Percentiles rank a stretch among this genome's conserved stretches.
These are phyloP conservation scores for Cercis canadensis DNA, from an alignment of 306 rosid species.

Conservation along the genomic window DNA sequence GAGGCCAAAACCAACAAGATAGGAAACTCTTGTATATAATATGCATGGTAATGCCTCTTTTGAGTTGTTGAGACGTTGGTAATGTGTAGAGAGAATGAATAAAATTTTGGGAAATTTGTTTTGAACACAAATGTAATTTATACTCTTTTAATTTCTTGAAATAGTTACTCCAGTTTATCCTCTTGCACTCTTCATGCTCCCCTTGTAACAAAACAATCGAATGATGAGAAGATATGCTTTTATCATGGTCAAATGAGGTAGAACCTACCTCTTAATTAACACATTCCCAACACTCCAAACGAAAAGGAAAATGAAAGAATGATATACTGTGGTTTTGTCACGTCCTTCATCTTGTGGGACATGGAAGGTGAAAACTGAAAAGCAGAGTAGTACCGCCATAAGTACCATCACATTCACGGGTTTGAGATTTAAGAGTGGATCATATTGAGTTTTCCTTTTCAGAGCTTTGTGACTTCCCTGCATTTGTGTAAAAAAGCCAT, in stretches of 20 bases:
- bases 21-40: conserved; percentile 57
- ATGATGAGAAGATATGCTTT: too few relatives aligned
- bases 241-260: neutral
- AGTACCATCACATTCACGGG: conserved; percentile 16
- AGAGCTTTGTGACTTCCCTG: conserved; percentile 21
- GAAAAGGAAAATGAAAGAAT: neutral
- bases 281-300: conserved; percentile 29
- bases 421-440: conserved; percentile 37
- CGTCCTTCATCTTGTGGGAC: conserved; percentile 38
- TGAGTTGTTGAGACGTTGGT: conserved; percentile 40
- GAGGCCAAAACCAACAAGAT: conserved; percentile 35
- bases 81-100: conserved; percentile 53
- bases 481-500: conserved; percentile 25
- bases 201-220: too few relatives aligned
- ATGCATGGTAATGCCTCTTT: conserved; percentile 44
- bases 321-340: neutral
- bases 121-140: conserved; percentile 29
- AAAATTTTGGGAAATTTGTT: conserved; percentile 47
- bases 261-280: too few relatives aligned
- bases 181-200: too few relatives aligned
- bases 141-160: too few relatives aligned
- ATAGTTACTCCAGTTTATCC: too few relatives aligned
- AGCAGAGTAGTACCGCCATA: conserved; percentile 20
- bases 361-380: conserved; percentile 29
- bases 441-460: conserved; percentile 23